Evolutionary conservation across 108 stramenopile genomes (phyloP).

Genomic region (Skeletonema grethae): DNA sequence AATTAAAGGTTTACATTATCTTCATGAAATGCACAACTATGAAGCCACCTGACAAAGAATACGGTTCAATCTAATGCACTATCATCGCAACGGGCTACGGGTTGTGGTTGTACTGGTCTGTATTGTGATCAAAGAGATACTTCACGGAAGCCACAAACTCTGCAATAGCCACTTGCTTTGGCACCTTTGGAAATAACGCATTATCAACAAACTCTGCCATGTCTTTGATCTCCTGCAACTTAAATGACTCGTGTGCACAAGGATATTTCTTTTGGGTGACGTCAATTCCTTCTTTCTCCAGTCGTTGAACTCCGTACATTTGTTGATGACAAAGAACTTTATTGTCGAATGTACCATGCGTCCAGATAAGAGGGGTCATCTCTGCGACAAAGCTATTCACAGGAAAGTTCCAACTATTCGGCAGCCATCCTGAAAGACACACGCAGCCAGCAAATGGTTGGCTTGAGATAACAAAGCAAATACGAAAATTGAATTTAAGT

Average conservation of each 20-base stretch:
- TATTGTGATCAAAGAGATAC: conserved; percentile 11
- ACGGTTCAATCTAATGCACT: not conserved
- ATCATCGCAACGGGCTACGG: conserved; percentile 4
- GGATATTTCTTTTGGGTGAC: conserved; percentile 37
- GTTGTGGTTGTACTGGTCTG: conserved; percentile 3
- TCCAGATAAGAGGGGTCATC: conserved; percentile 71
- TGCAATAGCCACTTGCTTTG: not conserved
- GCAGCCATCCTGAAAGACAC: conserved; percentile 64
- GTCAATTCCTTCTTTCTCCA: conserved; percentile 30
- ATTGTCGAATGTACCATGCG: conserved; percentile 72
- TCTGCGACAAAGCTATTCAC: conserved; percentile 30
- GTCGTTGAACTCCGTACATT: conserved; percentile 54
- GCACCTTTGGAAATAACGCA: conserved; percentile 23
- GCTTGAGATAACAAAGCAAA: not conserved
- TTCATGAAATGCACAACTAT: not conserved
- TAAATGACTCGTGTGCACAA: conserved; percentile 60
- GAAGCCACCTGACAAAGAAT: not conserved
- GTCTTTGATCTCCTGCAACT: conserved; percentile 55
- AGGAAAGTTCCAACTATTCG: conserved; percentile 42
- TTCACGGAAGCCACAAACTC: conserved; percentile 9
- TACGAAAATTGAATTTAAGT: not conserved
- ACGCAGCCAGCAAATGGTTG: conserved; percentile 64
- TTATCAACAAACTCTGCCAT: conserved; percentile 69
- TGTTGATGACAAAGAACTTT: conserved; percentile 72
- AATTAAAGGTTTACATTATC: not conserved